A percentile compares a stretch with the other conserved stretches of the same genome.
Conservation (phyloP, 441 rosid genomes). For the Euphorbia corollata region DNA sequence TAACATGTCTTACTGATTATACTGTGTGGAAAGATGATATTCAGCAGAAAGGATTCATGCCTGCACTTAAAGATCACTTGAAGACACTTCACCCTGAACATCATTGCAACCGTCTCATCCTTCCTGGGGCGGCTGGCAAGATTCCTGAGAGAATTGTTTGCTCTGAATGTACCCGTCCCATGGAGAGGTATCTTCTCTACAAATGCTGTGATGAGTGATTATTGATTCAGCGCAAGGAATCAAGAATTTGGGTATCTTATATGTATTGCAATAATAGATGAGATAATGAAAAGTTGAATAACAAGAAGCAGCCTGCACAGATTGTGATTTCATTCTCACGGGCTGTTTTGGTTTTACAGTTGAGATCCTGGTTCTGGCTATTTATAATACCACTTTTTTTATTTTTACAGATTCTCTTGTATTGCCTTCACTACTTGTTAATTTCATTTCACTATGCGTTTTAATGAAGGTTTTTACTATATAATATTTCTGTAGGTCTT, state of each 20-base stretch:
- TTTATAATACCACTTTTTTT: no score
- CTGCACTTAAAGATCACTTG: constrained; percentile 45
- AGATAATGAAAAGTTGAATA: background rate
- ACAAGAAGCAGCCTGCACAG: background rate
- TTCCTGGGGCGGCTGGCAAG: constrained; percentile 40
- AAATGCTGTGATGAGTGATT: constrained; percentile 56
- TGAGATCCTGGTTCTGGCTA: background rate
- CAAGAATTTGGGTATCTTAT: background rate
- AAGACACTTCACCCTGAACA: constrained; percentile 36
- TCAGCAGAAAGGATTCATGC: constrained; percentile 37
- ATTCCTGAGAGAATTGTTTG: constrained; percentile 52
- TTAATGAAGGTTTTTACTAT: no score
- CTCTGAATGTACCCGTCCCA: constrained; percentile 47
- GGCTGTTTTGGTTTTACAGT: background rate
- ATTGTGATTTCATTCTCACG: background rate
- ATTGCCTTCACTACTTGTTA: no score
- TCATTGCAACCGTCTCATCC: constrained; percentile 53
- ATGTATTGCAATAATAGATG: no score
- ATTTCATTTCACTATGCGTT: no score
- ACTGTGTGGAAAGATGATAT: constrained; percentile 37
- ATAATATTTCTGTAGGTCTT: no score
- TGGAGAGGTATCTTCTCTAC: constrained; percentile 57
- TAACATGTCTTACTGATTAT: constrained; percentile 33
- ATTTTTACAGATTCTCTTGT: no score
- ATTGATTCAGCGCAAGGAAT: background rate